Evolutionary conservation across 2,329 filamentous ascomycete species (phyloP).

Genomic region (Alternaria sp.): DNA sequence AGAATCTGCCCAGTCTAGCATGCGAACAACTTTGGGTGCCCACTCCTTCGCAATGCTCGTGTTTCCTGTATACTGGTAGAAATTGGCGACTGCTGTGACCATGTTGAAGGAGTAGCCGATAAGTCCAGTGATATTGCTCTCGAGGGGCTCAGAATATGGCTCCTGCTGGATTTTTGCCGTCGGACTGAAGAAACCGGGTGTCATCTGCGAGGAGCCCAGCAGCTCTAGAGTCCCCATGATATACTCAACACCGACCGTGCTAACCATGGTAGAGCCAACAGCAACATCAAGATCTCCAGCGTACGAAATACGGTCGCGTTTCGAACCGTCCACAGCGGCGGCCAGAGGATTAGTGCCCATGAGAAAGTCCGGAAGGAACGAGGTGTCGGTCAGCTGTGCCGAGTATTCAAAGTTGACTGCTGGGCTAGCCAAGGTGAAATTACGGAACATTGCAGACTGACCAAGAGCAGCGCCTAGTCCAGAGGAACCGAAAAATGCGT

Average conservation of each 20-base stretch:
- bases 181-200: no score
- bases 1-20: constrained; percentile 51
- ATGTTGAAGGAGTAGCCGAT: constrained; percentile 49
- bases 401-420: neutral
- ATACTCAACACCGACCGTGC: no score
- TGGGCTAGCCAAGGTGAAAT: no score
- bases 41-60: constrained; percentile 34
- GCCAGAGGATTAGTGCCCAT: constrained; percentile 47
- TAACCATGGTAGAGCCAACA: no score
- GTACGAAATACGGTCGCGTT: constrained; percentile 23
- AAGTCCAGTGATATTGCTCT: constrained; percentile 42
- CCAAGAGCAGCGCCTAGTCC: no score
- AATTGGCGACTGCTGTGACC: constrained; percentile 39
- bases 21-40: constrained; percentile 36
- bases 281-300: no score
- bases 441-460: no score
- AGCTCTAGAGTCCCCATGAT: no score
- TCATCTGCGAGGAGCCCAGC: no score
- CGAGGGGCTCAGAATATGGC: constrained; percentile 9
- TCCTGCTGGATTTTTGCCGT: no score
- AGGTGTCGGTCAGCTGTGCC: constrained; percentile 30
- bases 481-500: no score
- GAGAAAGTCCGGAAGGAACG: constrained; percentile 46
- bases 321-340: constrained; percentile 50
- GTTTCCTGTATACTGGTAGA: constrained; percentile 43